These are phyloP conservation scores for Globisporangium cylindrosporum DNA, from an alignment of 352 stramenopile genomes.

Conservation along the genomic window DNA sequence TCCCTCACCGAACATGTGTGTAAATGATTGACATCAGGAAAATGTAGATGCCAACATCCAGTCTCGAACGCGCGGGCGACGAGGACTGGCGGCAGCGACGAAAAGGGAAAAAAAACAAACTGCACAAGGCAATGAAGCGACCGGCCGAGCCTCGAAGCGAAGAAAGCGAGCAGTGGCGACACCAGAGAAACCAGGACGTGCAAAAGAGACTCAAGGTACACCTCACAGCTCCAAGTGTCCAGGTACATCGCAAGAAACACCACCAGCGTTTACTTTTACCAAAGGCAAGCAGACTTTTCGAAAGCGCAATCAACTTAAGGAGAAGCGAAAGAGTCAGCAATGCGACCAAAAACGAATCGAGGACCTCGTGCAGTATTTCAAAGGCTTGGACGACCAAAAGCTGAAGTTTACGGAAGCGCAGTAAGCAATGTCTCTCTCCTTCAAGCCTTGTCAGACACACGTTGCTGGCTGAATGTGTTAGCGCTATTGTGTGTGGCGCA, in stretches of 20 bases:
- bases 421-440: not conserved
- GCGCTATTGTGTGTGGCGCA: not conserved
- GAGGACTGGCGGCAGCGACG: not conserved
- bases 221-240: slow-evolving; percentile 17
- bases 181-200: not conserved
- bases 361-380: slow-evolving; percentile 63
- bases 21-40: slow-evolving; percentile 1
- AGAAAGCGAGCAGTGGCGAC: not conserved
- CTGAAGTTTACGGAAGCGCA: slow-evolving; percentile 37
- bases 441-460: not conserved
- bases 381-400: slow-evolving; percentile 49
- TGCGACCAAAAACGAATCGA: slow-evolving; percentile 49
- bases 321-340: slow-evolving; percentile 31
- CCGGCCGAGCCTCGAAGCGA: slow-evolving; percentile 1
- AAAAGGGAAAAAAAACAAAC: not conserved
- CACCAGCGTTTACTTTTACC: slow-evolving; percentile 52
- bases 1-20: not conserved
- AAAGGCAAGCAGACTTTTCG: slow-evolving; percentile 42
- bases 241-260: slow-evolving; percentile 31
- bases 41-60: slow-evolving; percentile 11
- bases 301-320: slow-evolving; percentile 30
- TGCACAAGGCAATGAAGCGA: not conserved
- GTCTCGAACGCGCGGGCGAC: not conserved
- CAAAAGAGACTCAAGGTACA: not conserved
- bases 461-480: not conserved